Conservation (phyloP, 306 rosid species). For the Purshia tridentata region DNA sequence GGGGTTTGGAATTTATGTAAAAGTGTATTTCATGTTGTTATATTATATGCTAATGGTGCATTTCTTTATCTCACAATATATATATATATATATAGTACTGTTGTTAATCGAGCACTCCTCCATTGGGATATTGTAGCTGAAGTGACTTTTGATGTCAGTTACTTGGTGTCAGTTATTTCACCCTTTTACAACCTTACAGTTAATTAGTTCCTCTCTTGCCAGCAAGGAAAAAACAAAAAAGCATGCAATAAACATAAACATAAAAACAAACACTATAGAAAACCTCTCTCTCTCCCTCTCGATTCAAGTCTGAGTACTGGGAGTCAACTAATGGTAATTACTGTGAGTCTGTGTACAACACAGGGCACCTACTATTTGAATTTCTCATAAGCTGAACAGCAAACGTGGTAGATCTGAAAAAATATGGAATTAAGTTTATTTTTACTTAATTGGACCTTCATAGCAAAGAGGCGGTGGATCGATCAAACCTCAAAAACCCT, state of each 20-base stretch:
- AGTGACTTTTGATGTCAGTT: conserved; percentile 38
- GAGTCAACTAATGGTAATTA: conserved; percentile 41
- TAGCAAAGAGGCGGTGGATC: background rate
- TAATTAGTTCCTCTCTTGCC: conserved; percentile 14
- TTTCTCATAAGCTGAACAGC: background rate
- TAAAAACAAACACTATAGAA: background rate
- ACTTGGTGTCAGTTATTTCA: conserved; percentile 38
- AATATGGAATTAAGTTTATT: background rate
- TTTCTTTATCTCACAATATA: too few species aligned
- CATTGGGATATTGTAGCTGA: conserved; percentile 35
- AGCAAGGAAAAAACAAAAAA: background rate
- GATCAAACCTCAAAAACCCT: conserved; percentile 7
- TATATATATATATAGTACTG: too few species aligned
- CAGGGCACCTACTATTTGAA: too few species aligned
- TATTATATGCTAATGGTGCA: too few species aligned
- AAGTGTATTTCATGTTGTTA: too few species aligned
- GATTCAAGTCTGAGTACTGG: conserved; percentile 32
- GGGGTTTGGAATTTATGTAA: too few species aligned
- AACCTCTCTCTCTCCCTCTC: conserved; percentile 6
- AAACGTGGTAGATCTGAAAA: background rate
- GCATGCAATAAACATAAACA: background rate
- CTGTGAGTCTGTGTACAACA: background rate
- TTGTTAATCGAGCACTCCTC: too few species aligned
- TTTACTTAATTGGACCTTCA: conserved; percentile 1
- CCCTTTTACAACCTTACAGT: conserved; percentile 39